Evolutionary conservation across 441 rosid genomes (phyloP).

Genomic region (Adansonia grandidieri): DNA sequence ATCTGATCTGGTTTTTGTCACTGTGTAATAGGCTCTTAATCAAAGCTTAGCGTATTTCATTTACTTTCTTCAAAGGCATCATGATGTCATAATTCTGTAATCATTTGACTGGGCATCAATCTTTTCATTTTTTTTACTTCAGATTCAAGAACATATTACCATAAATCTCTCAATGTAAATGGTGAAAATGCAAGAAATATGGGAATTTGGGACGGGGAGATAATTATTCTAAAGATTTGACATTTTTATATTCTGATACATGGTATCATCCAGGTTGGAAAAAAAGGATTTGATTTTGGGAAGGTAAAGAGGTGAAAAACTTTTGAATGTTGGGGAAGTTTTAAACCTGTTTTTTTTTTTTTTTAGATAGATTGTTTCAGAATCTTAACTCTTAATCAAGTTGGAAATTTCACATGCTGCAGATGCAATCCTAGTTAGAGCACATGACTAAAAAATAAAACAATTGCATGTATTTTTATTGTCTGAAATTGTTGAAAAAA

Average conservation of each 20-base stretch:
- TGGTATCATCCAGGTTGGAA: slow-evolving; percentile 14
- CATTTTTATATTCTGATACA: slow-evolving; percentile 15
- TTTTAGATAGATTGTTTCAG: neutral
- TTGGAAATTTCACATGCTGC: slow-evolving; percentile 22
- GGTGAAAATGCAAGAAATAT: neutral
- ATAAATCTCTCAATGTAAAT: slow-evolving; percentile 14
- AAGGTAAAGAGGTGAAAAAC: neutral
- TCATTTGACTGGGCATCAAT: slow-evolving; percentile 10
- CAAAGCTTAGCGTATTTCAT: neutral
- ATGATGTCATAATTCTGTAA: neutral
- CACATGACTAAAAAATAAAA: slow-evolving; percentile 18
- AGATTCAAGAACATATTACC: neutral
- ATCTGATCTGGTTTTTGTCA: slow-evolving; percentile 1
- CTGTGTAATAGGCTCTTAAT: neutral
- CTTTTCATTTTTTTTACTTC: neutral
- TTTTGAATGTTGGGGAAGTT: slow-evolving; percentile 3
- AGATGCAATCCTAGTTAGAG: slow-evolving; percentile 26
- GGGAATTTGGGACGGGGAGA: slow-evolving; percentile 8
- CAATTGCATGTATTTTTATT: neutral
- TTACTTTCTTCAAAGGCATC: neutral
- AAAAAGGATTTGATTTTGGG: slow-evolving; percentile 4
- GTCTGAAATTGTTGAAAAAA: neutral
- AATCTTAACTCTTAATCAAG: neutral
- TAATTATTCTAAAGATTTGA: neutral
- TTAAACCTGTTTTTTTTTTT: neutral